These are phyloP conservation scores for Boletus edulis DNA, from an alignment of 768 basidiomycete genomes.

Conservation along the genomic window DNA sequence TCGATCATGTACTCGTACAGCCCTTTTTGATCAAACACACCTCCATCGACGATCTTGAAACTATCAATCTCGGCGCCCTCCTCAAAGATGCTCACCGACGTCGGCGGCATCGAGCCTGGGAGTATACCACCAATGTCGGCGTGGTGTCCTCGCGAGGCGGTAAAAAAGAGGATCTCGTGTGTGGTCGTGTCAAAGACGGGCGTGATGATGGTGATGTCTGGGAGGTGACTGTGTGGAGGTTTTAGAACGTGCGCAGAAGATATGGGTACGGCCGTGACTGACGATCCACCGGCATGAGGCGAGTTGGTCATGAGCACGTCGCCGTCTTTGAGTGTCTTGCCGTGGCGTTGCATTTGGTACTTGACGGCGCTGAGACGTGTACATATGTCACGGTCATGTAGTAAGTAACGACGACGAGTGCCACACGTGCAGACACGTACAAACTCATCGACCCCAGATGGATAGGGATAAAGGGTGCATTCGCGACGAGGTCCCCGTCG, in stretches of 20 bases:
- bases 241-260: background rate
- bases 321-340: conserved; percentile 72
- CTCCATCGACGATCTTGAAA: conserved; percentile 86
- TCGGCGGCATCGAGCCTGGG: conserved; percentile 95
- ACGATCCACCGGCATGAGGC: conserved; percentile 87
- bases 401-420: too few species aligned
- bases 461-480: conserved; percentile 89
- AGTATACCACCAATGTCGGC: conserved; percentile 92
- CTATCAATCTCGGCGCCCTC: conserved; percentile 91
- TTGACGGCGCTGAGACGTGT: conserved; percentile 69
- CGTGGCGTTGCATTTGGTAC: conserved; percentile 82
- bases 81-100: conserved; percentile 85
- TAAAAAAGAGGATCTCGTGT: conserved; percentile 84
- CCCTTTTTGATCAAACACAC: conserved; percentile 74
- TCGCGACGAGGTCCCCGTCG: conserved; percentile 93
- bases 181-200: conserved; percentile 75
- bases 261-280: conserved; percentile 28
- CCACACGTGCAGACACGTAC: conserved; percentile 43
- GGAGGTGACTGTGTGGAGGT: conserved; percentile 50
- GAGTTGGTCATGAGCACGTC: conserved; percentile 95
- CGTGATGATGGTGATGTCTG: conserved; percentile 91
- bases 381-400: too few species aligned
- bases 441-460: conserved; percentile 90
- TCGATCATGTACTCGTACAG: conserved; percentile 80
- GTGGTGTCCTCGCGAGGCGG: conserved; percentile 92